Evolutionary conservation across 495 filamentous ascomycete species (phyloP), one percentile per base, ranked within the genome.

Genomic region (Penicillium mononematosum): DNA sequence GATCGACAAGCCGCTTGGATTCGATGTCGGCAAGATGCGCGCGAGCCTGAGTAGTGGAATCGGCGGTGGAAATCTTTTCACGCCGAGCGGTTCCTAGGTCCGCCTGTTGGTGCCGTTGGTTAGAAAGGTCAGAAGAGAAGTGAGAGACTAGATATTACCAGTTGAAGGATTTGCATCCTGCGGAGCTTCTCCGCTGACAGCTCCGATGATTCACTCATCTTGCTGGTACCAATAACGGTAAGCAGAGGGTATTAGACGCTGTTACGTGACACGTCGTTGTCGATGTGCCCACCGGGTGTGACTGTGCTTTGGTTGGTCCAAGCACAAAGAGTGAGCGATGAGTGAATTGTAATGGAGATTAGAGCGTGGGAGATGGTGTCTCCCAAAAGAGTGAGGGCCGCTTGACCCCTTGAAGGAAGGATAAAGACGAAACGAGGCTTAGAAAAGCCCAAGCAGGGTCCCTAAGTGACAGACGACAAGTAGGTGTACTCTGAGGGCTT

Each of bases 41-140:
- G 4, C 22, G 22, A 42, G 27, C 11, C 20, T 17, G 6, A 7
- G 55, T 46, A 34, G 42, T 36, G 16, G 17, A 34, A 46, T 77
- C 70, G 2, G 34, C 44, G 6, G 72, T 73, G 8, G 72, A 66
- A 12, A 76, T 63, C 22, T 60, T 45, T 31, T 76, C 68, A 10
- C 73, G 66, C 38, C 75, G 66, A 2, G 60, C 65, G 1, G 63
- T 69, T 17, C 75, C 75, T 6, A 77, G 39, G 32, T 76, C 74
- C 2, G 51, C 66, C 74, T 77, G 53, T 56, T 25, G 7, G 10
- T 49, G 22, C 17, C 20, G 3, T 29, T 34, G 31, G 7, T 57
- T 29, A 59, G 38, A n/a, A 44, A 47, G 19, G 31, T 6, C 4
- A 31, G 19, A 20, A 11, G 50, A 19, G 2, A 17, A 32, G 27